phyloP scores from a whole-genome alignment of 805 yeast species.

The Pichia cabralensis region DNA sequence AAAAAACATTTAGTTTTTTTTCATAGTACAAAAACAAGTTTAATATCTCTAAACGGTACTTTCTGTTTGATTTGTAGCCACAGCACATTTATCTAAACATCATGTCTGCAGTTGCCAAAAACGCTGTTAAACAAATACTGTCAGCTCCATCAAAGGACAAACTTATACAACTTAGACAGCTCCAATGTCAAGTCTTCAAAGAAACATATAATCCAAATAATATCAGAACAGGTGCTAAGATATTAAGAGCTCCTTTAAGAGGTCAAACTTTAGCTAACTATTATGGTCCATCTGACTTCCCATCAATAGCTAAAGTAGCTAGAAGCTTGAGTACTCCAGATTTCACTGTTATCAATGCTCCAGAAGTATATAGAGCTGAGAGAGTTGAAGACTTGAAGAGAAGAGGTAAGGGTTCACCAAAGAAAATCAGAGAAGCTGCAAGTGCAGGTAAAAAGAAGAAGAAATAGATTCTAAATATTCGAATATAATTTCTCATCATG shows the following conservation, averaged over 20 bases:
- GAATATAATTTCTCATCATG: background rate
- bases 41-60: no score
- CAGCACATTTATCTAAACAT: background rate
- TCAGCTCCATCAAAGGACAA: constrained; percentile 32
- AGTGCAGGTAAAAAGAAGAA: constrained; percentile 28
- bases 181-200: constrained; percentile 59
- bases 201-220: constrained; percentile 59
- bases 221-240: constrained; percentile 63
- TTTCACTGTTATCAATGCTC: constrained; percentile 47
- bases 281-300: constrained; percentile 66
- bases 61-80: no score
- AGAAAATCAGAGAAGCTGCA: constrained; percentile 49
- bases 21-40: no score
- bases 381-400: constrained; percentile 60
- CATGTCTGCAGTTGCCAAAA: constrained; percentile 14
- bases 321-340: constrained; percentile 18
- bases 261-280: constrained; percentile 65
- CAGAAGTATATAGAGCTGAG: constrained; percentile 57
- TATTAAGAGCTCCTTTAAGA: constrained; percentile 53
- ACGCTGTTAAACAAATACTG: constrained; percentile 8
- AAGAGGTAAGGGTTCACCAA: constrained; percentile 86
- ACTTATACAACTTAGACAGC: constrained; percentile 45
- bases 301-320: constrained; percentile 37
- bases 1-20: no score
- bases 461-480: no score